Base-by-base conservation (phyloP, 306 rosid species). In the Lathyrus oleraceus region DNA sequence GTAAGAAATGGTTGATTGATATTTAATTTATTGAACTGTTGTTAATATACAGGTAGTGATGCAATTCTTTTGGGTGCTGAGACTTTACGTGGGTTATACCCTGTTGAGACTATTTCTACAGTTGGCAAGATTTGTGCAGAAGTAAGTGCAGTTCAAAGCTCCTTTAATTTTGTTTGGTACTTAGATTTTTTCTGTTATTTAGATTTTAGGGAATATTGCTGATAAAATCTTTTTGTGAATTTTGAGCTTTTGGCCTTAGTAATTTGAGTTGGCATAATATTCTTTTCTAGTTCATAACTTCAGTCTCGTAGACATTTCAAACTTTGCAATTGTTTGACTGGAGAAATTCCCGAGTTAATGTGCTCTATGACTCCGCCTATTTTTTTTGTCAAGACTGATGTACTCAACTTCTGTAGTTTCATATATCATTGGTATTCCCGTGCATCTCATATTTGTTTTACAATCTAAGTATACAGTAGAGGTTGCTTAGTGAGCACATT, bases 51-150 rank as follows among this genome's bases (percentile, higher is more conserved):
- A 95, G 99, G 99, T 76, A 91, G 95, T 79, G 99, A 95, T 78
- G 97, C 99, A 14, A 95, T 95, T 75, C 99, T 95, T 82, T 77
- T 95, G 54, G 99, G 99, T 79, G 99, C 99, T 1, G 99, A 95
- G 87, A 95, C 97, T 75, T 79, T 95, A 61, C 99, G 97, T 67
- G 99, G 99, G 78, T 73, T 86, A 58, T 95, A 95, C 77, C 99
- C 99, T 66, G 82, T 91, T 9, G 95, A 95, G 82, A 91, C 99
- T 9, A 91, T 95, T 76, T 86, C 96, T 27, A 95, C 87, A 3
- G 96, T 95, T 73, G 99, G 99, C 62, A 91, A 61, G 78, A 95
- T 95, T 71, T 95, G 96, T 81, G 77, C 92, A 1, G 99, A 95
- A 95, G 99, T 85, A 80, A 79, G 62, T 69, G 38, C 69, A 17